Evolutionary conservation across 495 filamentous ascomycete species (phyloP).

Genomic region (Aspergillus bridgeri): DNA sequence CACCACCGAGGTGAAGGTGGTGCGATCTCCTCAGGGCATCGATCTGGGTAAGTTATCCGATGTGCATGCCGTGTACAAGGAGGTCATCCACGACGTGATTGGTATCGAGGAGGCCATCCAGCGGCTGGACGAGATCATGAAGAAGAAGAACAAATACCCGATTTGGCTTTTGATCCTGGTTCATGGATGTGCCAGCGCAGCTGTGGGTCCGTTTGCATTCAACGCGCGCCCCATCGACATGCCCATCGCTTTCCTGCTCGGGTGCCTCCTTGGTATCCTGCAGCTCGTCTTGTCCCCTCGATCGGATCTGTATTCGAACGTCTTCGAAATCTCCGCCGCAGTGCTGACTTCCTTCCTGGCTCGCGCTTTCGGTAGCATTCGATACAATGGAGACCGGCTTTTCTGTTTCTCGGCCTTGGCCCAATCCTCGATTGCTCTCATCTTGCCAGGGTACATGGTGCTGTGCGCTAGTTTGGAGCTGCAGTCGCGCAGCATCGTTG

Average conservation of each 20-base stretch:
- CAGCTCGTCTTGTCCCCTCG: slow-evolving; percentile 77
- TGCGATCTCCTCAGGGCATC: slow-evolving; percentile 70
- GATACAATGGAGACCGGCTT: slow-evolving; percentile 49
- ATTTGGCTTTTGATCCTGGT: slow-evolving; percentile 71
- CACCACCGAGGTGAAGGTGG: slow-evolving; percentile 89
- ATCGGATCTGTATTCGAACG: slow-evolving; percentile 75
- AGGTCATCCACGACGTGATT: slow-evolving; percentile 84
- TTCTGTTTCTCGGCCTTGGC: slow-evolving; percentile 95
- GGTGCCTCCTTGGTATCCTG: slow-evolving; percentile 74
- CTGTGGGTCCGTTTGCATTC: slow-evolving; percentile 86
- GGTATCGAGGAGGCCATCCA: slow-evolving; percentile 79
- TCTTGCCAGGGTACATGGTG: slow-evolving; percentile 85
- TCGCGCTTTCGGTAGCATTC: slow-evolving; percentile 80
- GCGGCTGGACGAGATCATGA: slow-evolving; percentile 63
- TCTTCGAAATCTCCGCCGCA: slow-evolving; percentile 87
- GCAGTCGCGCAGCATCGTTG: slow-evolving; percentile 80
- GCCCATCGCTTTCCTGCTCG: slow-evolving; percentile 81
- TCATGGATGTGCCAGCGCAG: slow-evolving; percentile 80
- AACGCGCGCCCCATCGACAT: slow-evolving; percentile 82
- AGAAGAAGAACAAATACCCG: slow-evolving; percentile 59
- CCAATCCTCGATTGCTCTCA: slow-evolving; percentile 86
- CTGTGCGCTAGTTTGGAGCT: slow-evolving; percentile 82
- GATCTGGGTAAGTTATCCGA: slow-evolving; percentile 83
- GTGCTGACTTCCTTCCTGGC: slow-evolving; percentile 88
- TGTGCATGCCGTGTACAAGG: slow-evolving; percentile 87